A percentile compares a stretch with the other conserved stretches of the same genome.
Evolutionary conservation across 148 eudicot species (phyloP).

Genomic region (Rhododendron williamsianum): DNA sequence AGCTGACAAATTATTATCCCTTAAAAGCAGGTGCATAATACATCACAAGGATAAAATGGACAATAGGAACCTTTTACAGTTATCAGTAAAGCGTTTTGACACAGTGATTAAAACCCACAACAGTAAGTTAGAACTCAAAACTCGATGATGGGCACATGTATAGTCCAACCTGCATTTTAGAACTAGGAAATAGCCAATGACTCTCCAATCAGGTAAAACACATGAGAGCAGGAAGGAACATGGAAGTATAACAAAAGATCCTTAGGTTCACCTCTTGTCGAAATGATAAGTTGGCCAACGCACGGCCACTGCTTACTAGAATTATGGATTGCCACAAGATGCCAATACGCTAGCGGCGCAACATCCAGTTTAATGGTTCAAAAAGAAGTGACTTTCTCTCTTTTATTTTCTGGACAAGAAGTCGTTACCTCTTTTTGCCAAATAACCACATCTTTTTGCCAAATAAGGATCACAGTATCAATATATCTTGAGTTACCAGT

Average conservation of each 20-base stretch:
- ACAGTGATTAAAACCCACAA: neutral
- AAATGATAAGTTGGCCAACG: neutral
- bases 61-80: neutral
- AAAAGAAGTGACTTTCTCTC: neutral
- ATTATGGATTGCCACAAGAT: neutral
- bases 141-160: neutral
- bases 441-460: neutral
- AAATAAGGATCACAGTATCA: neutral
- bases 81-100: neutral
- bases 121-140: neutral
- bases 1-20: neutral
- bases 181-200: neutral
- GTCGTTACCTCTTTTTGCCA: neutral
- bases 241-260: neutral
- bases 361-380: neutral
- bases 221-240: neutral
- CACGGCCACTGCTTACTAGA: neutral
- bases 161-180: neutral
- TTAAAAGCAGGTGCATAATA: neutral
- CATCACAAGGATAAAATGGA: neutral
- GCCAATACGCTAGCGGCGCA: neutral
- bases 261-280: neutral
- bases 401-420: neutral
- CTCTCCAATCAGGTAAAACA: neutral
- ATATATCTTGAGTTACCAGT: neutral